phyloP scores from a whole-genome alignment of 148 eudicot species.

The Chenopodium suecicum region DNA sequence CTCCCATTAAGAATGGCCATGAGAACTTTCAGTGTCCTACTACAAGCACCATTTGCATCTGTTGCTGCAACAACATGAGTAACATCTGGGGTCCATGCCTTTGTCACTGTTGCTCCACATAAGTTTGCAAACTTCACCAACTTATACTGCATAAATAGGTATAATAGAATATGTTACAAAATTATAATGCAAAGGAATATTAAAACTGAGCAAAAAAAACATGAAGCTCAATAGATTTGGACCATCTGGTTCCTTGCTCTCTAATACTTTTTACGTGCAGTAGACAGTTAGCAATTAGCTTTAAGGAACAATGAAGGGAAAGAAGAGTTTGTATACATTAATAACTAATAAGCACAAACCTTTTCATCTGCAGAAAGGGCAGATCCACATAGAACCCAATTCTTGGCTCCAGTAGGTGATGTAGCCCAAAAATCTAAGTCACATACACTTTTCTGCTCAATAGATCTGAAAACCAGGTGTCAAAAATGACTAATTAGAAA shows the following conservation, averaged over 20 bases:
- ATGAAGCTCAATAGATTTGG: background rate
- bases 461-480: constrained; percentile 11
- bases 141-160: constrained; percentile 37
- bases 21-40: constrained; percentile 81
- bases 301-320: background rate
- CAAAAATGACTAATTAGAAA: background rate
- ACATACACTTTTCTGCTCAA: constrained; percentile 31
- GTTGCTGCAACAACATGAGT: constrained; percentile 94
- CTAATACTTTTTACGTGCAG: no score
- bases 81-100: constrained; percentile 67
- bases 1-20: constrained; percentile 84
- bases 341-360: constrained; percentile 41
- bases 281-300: background rate
- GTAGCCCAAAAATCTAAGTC: constrained; percentile 38
- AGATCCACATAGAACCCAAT: constrained; percentile 84
- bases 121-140: constrained; percentile 58
- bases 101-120: constrained; percentile 69
- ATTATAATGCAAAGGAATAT: no score
- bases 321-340: background rate
- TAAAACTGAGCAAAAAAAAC: background rate
- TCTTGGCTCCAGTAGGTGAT: constrained; percentile 37
- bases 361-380: constrained; percentile 75
- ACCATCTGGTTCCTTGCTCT: background rate
- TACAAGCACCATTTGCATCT: constrained; percentile 80
- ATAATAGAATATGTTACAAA: background rate